Percentiles rank a stretch among this genome's conserved stretches.
Evolutionary conservation across 495 filamentous ascomycete species (phyloP).

Genomic region (Aspergillus panamensis): DNA sequence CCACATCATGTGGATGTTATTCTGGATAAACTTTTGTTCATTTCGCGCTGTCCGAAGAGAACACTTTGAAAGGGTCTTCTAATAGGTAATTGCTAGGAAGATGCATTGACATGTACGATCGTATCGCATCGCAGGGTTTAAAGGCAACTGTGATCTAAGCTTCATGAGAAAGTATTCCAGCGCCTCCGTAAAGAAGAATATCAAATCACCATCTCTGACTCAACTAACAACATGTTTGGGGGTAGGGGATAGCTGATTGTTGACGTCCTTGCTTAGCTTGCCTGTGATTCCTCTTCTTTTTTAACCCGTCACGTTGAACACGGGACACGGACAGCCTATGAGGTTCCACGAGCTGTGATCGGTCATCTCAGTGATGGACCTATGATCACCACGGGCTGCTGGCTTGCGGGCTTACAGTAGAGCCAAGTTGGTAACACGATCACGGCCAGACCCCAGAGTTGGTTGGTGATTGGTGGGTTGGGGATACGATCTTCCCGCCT

Average conservation of each 20-base stretch:
- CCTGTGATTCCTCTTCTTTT: background rate
- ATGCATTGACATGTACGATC: background rate
- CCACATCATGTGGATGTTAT: slow-evolving; percentile 8
- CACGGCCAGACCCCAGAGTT: slow-evolving; percentile 11
- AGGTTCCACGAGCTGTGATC: slow-evolving; percentile 12
- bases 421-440: slow-evolving; percentile 10
- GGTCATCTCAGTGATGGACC: slow-evolving; percentile 3
- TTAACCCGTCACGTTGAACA: background rate
- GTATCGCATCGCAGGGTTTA: background rate
- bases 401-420: slow-evolving; percentile 16
- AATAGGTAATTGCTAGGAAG: background rate
- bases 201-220: background rate
- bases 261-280: background rate
- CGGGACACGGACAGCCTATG: background rate
- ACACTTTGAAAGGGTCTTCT: background rate
- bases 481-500: slow-evolving; percentile 12
- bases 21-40: background rate
- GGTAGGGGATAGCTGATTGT: background rate
- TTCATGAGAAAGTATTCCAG: background rate
- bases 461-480: slow-evolving; percentile 16
- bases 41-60: background rate
- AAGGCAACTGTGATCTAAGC: background rate
- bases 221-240: background rate
- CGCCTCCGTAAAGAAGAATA: background rate
- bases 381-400: slow-evolving; percentile 16